Conservation (phyloP, 1,139 yeast species). For the Taphrina flavorubra region DNA sequence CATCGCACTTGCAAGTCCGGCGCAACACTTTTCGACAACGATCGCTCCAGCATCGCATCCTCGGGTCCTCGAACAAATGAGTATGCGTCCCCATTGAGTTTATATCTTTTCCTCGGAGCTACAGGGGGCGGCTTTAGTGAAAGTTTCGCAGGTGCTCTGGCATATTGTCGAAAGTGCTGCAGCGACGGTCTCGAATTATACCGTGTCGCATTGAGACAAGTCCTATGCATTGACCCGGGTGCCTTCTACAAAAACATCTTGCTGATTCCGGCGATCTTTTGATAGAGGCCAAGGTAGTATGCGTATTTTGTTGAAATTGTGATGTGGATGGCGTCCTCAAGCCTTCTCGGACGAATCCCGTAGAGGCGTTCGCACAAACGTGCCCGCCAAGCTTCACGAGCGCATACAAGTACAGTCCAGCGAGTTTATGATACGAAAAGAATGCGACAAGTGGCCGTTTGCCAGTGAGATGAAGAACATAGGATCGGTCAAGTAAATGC, state of each 20-base stretch:
- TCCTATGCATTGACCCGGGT: conserved; percentile 5
- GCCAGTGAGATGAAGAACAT: too few relatives aligned
- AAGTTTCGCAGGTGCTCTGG: conserved; percentile 10
- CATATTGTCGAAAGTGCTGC: conserved; percentile 11
- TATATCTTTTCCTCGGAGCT: neutral
- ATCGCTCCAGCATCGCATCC: conserved; percentile 27
- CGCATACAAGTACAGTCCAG: neutral
- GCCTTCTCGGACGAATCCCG: neutral
- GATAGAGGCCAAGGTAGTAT: too few relatives aligned
- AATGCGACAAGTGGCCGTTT: too few relatives aligned
- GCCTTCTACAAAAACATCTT: neutral
- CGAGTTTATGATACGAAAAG: too few relatives aligned
- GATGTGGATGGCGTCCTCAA: conserved; percentile 10
- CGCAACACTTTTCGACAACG: conserved; percentile 21
- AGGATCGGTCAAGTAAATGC: too few relatives aligned
- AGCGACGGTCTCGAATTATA: neutral
- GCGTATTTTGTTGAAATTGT: neutral
- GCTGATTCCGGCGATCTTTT: too few relatives aligned
- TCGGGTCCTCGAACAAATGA: conserved; percentile 25
- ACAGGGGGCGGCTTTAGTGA: neutral
- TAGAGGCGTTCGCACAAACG: neutral
- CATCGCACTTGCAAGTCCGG: conserved; percentile 57
- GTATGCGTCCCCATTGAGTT: conserved; percentile 19
- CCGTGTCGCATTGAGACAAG: conserved; percentile 13
- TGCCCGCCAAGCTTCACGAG: neutral